A percentile compares a stretch with the other conserved stretches of the same genome.
phyloP scores from a whole-genome alignment of 495 filamentous ascomycete genomes.

The Apodospora peruviana region DNA sequence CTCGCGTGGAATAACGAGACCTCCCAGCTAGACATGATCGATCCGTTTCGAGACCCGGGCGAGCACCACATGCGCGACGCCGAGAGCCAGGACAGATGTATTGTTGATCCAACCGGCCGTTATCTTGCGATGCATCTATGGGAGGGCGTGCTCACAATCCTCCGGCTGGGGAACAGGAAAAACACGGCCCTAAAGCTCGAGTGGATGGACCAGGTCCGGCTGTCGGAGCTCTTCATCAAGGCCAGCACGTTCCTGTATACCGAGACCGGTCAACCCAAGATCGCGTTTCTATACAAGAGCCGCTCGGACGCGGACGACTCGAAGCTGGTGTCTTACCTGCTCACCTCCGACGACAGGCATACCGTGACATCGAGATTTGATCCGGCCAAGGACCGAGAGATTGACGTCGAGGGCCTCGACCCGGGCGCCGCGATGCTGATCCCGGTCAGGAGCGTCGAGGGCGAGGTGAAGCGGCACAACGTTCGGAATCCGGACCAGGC shows the following conservation, averaged over 20 bases:
- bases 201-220: slow-evolving; percentile 64
- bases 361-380: slow-evolving; percentile 41
- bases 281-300: slow-evolving; percentile 82
- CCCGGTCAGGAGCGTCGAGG: slow-evolving; percentile 59
- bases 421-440: slow-evolving; percentile 75
- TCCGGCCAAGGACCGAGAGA: slow-evolving; percentile 39
- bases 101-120: slow-evolving; percentile 74
- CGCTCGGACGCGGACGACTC: slow-evolving; percentile 56
- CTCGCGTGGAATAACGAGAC: slow-evolving; percentile 68
- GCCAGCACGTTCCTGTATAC: slow-evolving; percentile 76
- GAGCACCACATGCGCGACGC: slow-evolving; percentile 78
- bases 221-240: slow-evolving; percentile 82
- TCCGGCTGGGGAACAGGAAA: slow-evolving; percentile 52
- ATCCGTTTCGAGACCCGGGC: slow-evolving; percentile 59
- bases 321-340: slow-evolving; percentile 52
- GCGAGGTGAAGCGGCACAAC: slow-evolving; percentile 46
- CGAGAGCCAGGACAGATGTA: slow-evolving; percentile 66
- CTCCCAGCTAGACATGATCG: slow-evolving; percentile 60
- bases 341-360: slow-evolving; percentile 47
- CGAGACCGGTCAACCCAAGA: slow-evolving; percentile 62
- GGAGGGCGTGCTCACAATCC: slow-evolving; percentile 78
- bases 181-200: slow-evolving; percentile 52
- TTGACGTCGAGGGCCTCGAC: slow-evolving; percentile 58
- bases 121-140: slow-evolving; percentile 85
- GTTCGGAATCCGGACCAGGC: slow-evolving; percentile 41